Evolutionary conservation across 2,329 filamentous ascomycete genomes (phyloP), one percentile per base, ranked within the genome.

Genomic region (Capronia americana): DNA sequence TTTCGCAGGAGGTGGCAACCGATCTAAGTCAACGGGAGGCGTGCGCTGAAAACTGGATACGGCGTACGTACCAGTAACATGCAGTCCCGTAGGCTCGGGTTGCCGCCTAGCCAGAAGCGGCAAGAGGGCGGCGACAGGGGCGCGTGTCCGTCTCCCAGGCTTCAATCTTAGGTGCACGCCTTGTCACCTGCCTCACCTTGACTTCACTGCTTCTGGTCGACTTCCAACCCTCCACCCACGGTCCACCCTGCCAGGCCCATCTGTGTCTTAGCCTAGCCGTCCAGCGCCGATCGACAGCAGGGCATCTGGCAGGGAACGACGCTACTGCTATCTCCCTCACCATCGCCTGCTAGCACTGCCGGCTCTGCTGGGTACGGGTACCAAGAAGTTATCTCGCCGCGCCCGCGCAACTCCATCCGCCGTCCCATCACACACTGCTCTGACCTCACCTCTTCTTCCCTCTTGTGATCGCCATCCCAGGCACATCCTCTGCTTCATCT

Each of bases 401-500:
- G 17, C 53, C 53, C 26, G 26, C 53, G 34, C 53, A 17, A 30
- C n/a, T 34, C 53, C 28, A 28, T 34, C 53, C 53, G 28, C 53
- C n/a, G 10, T 54, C 53, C 17, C 44, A 26, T 28, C 20, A 26
- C 20, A 53, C 50, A 26, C n/a, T 7, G 10, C 24, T 55, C 53
- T 32, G 53, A 55, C 53, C 53, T 55, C 53, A 55, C 53, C 53
- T 55, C 28, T 34, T 30, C 28, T 55, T 23, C 26, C 28, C 48
- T 24, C 51, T 12, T 51, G 57, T 41, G 58, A 61, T 61, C 58
- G 48, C 53, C 58, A 51, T 60, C 38, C 57, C 41, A n/a, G 44
- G 44, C n/a, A 59, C 41, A 48, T 48, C 28, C 14, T 46, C 38
- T 59, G 24, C 44, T 38, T 46, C 57, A 46, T 46, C 41, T 59